Percentiles rank a stretch among this genome's conserved stretches.
These are phyloP conservation scores for Macadamia tetraphylla DNA, from an alignment of 164 flowering plant species.

Conservation along the genomic window DNA sequence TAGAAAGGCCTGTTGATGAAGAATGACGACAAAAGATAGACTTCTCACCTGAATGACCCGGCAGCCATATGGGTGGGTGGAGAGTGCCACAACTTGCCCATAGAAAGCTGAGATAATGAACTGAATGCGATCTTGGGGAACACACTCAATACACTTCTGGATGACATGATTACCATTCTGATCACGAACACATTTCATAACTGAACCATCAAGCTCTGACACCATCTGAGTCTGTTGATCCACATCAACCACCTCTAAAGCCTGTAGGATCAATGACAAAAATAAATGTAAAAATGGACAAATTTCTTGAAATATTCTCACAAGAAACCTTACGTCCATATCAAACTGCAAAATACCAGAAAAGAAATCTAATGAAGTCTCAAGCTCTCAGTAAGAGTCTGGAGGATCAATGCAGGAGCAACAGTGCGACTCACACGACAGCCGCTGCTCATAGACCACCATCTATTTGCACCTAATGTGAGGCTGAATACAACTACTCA, in stretches of 20 bases:
- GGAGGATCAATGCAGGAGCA: too few species aligned
- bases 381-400: too few species aligned
- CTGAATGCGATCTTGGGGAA: conserved; percentile 79
- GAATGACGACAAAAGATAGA: background rate
- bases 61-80: conserved; percentile 92
- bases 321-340: background rate
- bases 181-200: conserved; percentile 92
- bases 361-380: background rate
- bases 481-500: too few species aligned
- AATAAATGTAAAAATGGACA: conserved; percentile 1
- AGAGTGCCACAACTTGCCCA: conserved; percentile 77
- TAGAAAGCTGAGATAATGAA: conserved; percentile 74
- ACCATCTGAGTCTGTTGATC: conserved; percentile 68
- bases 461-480: too few species aligned
- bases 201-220: conserved; percentile 78
- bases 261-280: conserved; percentile 40
- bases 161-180: conserved; percentile 98
- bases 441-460: too few species aligned
- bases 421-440: too few species aligned
- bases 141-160: conserved; percentile 89
- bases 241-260: conserved; percentile 82
- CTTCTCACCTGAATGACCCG: conserved; percentile 85
- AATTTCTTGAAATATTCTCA: too few species aligned
- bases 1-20: background rate
- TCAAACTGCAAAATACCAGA: background rate